These are phyloP conservation scores for Drechslerella coelobrocha DNA, from an alignment of 2,329 filamentous ascomycete species.

Conservation along the genomic window DNA sequence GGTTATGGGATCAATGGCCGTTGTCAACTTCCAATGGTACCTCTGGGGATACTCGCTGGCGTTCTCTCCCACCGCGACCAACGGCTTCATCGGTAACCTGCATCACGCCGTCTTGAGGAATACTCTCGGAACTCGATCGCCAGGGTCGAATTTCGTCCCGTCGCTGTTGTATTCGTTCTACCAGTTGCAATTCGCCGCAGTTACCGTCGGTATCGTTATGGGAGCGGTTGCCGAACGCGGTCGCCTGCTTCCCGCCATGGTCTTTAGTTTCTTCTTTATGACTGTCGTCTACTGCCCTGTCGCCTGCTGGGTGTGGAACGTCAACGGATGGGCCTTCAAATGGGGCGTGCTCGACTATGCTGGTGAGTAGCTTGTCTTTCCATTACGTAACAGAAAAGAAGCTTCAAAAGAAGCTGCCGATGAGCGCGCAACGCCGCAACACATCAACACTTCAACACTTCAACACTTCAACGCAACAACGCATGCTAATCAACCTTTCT, in stretches of 20 bases:
- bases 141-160: constrained; percentile 84
- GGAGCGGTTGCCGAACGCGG: constrained; percentile 94
- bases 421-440: constrained; percentile 27
- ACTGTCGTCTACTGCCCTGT: constrained; percentile 97
- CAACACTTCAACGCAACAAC: constrained; percentile 16
- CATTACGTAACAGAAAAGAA: constrained; percentile 39
- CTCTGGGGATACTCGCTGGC: constrained; percentile 98
- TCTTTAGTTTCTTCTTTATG: constrained; percentile 95
- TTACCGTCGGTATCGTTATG: constrained; percentile 88
- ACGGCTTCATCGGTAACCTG: constrained; percentile 90
- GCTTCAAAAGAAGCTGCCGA: neutral
- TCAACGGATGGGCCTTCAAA: constrained; percentile 88
- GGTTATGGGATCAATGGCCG: constrained; percentile 88
- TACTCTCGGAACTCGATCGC: constrained; percentile 81
- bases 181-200: constrained; percentile 96
- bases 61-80: constrained; percentile 80
- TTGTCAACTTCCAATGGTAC: constrained; percentile 98
- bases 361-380: constrained; percentile 58
- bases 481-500: constrained; percentile 4
- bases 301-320: constrained; percentile 95
- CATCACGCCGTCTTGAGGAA: constrained; percentile 87
- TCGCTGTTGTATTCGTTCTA: constrained; percentile 94
- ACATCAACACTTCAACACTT: constrained; percentile 10
- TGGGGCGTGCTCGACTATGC: constrained; percentile 96
- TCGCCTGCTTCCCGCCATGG: constrained; percentile 88